These are phyloP conservation scores for Boehmeria nivea DNA, from an alignment of 306 rosid genomes.

Conservation along the genomic window DNA sequence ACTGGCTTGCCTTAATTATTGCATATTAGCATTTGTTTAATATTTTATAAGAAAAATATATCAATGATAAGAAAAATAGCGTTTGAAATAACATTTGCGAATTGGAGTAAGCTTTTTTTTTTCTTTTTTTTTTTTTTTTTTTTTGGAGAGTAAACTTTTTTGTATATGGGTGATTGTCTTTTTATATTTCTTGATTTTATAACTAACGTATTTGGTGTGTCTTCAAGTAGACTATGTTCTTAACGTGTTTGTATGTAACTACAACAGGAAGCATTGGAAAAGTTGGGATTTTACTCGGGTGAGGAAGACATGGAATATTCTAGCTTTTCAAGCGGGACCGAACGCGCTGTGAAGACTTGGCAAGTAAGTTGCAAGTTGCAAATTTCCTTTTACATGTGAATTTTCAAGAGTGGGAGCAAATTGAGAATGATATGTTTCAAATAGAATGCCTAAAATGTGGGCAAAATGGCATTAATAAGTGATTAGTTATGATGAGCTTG, in stretches of 20 bases:
- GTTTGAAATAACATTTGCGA: too few species aligned
- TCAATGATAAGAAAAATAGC: too few species aligned
- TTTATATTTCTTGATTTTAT: too few species aligned
- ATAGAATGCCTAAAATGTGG: neutral
- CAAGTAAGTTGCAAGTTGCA: slow-evolving; percentile 58
- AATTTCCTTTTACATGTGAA: slow-evolving; percentile 3
- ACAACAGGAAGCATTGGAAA: slow-evolving; percentile 68
- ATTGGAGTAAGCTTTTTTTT: too few species aligned
- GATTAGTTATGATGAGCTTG: slow-evolving; percentile 8
- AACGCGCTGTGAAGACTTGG: slow-evolving; percentile 96
- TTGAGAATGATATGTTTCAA: neutral
- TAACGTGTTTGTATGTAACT: neutral
- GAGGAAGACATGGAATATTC: slow-evolving; percentile 89
- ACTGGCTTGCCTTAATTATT: too few species aligned
- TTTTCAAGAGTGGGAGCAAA: neutral
- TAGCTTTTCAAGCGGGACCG: slow-evolving; percentile 79
- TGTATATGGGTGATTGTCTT: too few species aligned
- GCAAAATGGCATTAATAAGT: slow-evolving; percentile 12
- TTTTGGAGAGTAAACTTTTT: too few species aligned
- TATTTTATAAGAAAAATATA: too few species aligned
- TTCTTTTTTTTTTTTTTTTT: too few species aligned
- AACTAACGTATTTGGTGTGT: too few species aligned
- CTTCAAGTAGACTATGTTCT: too few species aligned
- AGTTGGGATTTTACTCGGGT: slow-evolving; percentile 81
- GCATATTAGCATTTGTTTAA: too few species aligned